A percentile compares a stretch with the other conserved stretches of the same genome.
phyloP scores from a whole-genome alignment of 2,329 filamentous ascomycete genomes.

The Diaporthe sp. region DNA sequence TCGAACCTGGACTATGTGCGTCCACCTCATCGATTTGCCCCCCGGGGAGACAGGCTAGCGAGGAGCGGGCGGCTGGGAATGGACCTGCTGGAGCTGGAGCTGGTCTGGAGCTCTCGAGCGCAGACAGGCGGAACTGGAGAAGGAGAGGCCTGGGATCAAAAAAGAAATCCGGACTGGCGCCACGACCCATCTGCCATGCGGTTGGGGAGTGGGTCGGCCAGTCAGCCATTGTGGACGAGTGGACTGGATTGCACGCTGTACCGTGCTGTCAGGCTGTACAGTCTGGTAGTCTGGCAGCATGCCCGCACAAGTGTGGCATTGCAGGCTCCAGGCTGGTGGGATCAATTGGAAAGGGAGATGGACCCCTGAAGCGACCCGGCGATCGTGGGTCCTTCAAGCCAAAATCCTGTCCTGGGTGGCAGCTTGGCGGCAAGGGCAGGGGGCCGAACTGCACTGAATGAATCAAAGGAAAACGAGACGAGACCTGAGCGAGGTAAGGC shows the following conservation, averaged over 20 bases:
- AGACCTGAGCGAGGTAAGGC: slow-evolving; percentile 9
- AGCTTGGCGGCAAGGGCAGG: slow-evolving; percentile 31
- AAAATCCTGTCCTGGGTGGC: slow-evolving; percentile 25
- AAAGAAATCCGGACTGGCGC: slow-evolving; percentile 37
- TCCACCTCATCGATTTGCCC: slow-evolving; percentile 26
- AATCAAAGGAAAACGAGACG: slow-evolving; percentile 30
- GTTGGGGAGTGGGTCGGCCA: slow-evolving; percentile 13
- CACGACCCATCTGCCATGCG: slow-evolving; percentile 29
- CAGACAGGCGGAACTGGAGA: slow-evolving; percentile 18
- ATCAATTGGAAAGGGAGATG: slow-evolving; percentile 33
- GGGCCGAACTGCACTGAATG: slow-evolving; percentile 8
- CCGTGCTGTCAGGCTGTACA: background rate
- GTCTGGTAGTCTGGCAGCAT: background rate
- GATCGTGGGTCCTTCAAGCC: slow-evolving; percentile 26
- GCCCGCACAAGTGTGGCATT: slow-evolving; percentile 23
- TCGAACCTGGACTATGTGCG: slow-evolving; percentile 10
- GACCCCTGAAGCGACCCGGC: slow-evolving; percentile 32
- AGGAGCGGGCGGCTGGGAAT: slow-evolving; percentile 27
- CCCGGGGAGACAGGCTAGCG: slow-evolving; percentile 11
- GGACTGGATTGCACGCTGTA: slow-evolving; percentile 20
- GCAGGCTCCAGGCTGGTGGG: slow-evolving; percentile 20
- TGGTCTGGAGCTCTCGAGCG: slow-evolving; percentile 16
- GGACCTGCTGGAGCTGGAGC: slow-evolving; percentile 27
- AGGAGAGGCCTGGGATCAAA: slow-evolving; percentile 40
- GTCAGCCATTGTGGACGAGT: background rate